These are phyloP conservation scores for Tolypocladium amazonense DNA, from an alignment of 2,329 filamentous ascomycete species.

Conservation along the genomic window DNA sequence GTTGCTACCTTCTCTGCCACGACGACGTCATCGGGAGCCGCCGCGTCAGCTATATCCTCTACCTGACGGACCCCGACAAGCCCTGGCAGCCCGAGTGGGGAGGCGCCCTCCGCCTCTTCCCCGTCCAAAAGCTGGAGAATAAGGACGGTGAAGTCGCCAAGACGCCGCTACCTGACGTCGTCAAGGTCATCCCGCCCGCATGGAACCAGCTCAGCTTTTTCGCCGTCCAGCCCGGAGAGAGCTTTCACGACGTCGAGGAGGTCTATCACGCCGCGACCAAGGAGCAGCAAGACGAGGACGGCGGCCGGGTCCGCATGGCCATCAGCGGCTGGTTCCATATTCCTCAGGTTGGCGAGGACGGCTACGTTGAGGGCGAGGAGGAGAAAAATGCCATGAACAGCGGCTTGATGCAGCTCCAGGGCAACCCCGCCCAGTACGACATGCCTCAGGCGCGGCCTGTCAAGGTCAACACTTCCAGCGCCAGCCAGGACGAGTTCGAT, in stretches of 20 bases:
- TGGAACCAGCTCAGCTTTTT: slow-evolving; percentile 99
- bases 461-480: slow-evolving; percentile 25
- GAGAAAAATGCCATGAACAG: slow-evolving; percentile 83
- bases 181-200: slow-evolving; percentile 78
- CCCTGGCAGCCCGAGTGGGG: slow-evolving; percentile 91
- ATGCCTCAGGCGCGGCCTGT: slow-evolving; percentile 56
- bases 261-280: slow-evolving; percentile 64
- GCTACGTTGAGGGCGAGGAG: slow-evolving; percentile 79
- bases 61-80: slow-evolving; percentile 83
- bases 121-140: slow-evolving; percentile 48
- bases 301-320: slow-evolving; percentile 82
- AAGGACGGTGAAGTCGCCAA: slow-evolving; percentile 65
- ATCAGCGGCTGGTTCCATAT: slow-evolving; percentile 99
- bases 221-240: slow-evolving; percentile 94
- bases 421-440: slow-evolving; percentile 84
- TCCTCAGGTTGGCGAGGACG: slow-evolving; percentile 86
- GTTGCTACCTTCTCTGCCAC: slow-evolving; percentile 90
- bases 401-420: slow-evolving; percentile 84
- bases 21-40: slow-evolving; percentile 98
- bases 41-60: slow-evolving; percentile 92
- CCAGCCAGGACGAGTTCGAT: slow-evolving; percentile 50
- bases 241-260: slow-evolving; percentile 98
- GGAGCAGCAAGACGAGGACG: slow-evolving; percentile 54
- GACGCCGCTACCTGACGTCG: slow-evolving; percentile 68
- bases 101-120: slow-evolving; percentile 80